These are phyloP conservation scores for Spinellus fusiger DNA, from an alignment of 192 early-diverging fungal species.

Conservation along the genomic window DNA sequence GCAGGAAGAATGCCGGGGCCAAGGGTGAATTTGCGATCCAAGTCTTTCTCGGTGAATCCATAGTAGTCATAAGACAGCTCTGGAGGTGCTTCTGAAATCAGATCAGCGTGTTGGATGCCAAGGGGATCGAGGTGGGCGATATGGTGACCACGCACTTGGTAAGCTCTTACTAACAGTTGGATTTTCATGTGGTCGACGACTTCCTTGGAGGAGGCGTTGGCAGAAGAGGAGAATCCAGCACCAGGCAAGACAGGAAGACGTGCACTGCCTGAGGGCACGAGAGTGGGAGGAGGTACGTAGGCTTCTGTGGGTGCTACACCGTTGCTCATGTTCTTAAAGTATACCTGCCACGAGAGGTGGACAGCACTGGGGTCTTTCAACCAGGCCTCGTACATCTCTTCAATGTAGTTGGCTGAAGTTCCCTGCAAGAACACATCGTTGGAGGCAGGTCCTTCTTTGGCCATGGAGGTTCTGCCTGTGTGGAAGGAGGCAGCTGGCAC, in stretches of 20 bases:
- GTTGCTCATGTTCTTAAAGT: conserved; percentile 79
- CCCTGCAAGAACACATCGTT: conserved; percentile 85
- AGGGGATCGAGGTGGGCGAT: conserved; percentile 95
- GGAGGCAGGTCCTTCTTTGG: conserved; percentile 41
- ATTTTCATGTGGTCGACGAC: conserved; percentile 98
- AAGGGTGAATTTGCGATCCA: conserved; percentile 87
- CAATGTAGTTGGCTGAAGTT: conserved; percentile 75
- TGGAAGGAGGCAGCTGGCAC: conserved; percentile 23
- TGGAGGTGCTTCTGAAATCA: conserved; percentile 48
- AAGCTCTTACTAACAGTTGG: conserved; percentile 92
- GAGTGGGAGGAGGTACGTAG: conserved; percentile 76
- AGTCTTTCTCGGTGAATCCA: conserved; percentile 89
- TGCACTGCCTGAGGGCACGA: conserved; percentile 64
- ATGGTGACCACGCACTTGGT: conserved; percentile 95
- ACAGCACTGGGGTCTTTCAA: conserved; percentile 83
- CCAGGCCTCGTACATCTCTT: conserved; percentile 96
- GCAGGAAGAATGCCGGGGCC: conserved; percentile 94
- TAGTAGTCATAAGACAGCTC: conserved; percentile 87
- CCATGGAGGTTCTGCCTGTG: conserved; percentile 16
- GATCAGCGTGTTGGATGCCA: conserved; percentile 66
- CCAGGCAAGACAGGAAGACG: conserved; percentile 44
- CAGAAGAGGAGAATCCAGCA: conserved; percentile 37
- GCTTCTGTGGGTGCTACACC: conserved; percentile 58
- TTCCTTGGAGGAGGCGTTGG: conserved; percentile 36
- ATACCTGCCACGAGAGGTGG: conserved; percentile 94